Conservation (phyloP, 2,329 filamentous ascomycete genomes). For the Myriangium duriaei region DNA sequence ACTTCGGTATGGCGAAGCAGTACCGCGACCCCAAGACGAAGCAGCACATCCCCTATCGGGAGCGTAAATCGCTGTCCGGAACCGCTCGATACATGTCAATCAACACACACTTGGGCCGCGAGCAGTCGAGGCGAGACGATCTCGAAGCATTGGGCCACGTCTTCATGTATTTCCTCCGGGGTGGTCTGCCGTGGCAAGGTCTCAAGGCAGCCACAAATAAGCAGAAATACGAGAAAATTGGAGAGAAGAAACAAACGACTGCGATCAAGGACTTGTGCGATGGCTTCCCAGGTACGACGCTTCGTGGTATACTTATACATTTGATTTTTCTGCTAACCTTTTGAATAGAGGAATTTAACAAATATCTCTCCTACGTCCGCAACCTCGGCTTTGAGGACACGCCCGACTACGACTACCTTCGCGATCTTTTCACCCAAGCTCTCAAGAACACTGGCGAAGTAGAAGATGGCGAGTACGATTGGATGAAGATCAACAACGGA, state of each 20-base stretch:
- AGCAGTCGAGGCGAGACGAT: constrained; percentile 92
- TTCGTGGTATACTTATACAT: neutral
- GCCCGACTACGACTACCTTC: constrained; percentile 94
- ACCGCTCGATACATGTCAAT: constrained; percentile 99
- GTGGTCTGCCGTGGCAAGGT: constrained; percentile 55
- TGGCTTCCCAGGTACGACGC: constrained; percentile 60
- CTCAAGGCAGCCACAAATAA: constrained; percentile 62
- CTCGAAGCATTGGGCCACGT: constrained; percentile 70
- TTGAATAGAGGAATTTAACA: constrained; percentile 73
- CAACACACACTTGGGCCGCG: constrained; percentile 93
- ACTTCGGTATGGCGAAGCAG: constrained; percentile 99
- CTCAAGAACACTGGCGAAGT: constrained; percentile 89
- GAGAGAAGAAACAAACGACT: constrained; percentile 98
- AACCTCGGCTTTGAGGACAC: constrained; percentile 98
- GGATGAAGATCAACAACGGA: constrained; percentile 94
- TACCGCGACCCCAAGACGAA: constrained; percentile 98
- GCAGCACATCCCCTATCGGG: constrained; percentile 95
- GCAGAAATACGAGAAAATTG: constrained; percentile 99
- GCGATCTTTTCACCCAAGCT: constrained; percentile 90
- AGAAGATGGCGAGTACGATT: constrained; percentile 97
- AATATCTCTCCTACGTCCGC: constrained; percentile 92
- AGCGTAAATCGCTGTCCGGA: constrained; percentile 90
- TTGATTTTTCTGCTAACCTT: constrained; percentile 21
- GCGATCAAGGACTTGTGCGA: constrained; percentile 94
- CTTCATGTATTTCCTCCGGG: constrained; percentile 57